Base-by-base conservation (phyloP, 1,284 basidiomycete genomes). In the Sporisorium scitamineum region DNA sequence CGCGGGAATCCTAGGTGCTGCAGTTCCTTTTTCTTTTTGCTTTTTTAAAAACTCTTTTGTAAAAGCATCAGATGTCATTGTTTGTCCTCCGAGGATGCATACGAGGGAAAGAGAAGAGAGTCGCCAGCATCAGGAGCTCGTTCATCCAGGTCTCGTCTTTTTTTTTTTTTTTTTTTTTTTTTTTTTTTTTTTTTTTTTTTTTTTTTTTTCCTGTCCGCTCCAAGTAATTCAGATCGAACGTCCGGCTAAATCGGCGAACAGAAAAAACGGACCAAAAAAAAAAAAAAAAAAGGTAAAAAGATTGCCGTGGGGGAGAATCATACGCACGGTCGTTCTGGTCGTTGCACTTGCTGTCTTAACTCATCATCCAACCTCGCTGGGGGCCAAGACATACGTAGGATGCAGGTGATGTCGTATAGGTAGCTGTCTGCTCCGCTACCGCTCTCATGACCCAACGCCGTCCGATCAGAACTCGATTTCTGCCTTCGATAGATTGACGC, bases 1-100 rank as follows among this genome's bases (percentile, higher is more conserved):
- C 89, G 88, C 88, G 90, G 90, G 90, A 91, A 91, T 91, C 90
- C 90, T 90, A 87, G 90, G 90, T 91, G 90, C 89, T 89, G 90
- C 90, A 90, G 90, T 90, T 90, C 88, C 88, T 81, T 48, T 58
- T 52, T 55, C 47, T 22, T 53, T 53, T 56, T 13, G 14, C 45
- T 42, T n/a, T 20, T 18, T 18, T 42, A 8, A 18, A 42, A 18
- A 18, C 41, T 42, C 18, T 32, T 22, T 52, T 31, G n/a, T n/a
- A n/a, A n/a, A n/a, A n/a, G n/a, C n/a, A n/a, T n/a, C n/a, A n/a
- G n/a, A n/a, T n/a, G n/a, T n/a, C n/a, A n/a, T 32, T 52, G 45
- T 47, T 26, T 27, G 45, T 26, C n/a, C n/a, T n/a, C n/a, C n/a
- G n/a, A n/a, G n/a, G n/a, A n/a, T n/a, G n/a, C n/a, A n/a, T n/a